Evolutionary conservation across 2,329 filamentous ascomycete genomes (phyloP).

Genomic region (Pseudogymnoascus sp.): DNA sequence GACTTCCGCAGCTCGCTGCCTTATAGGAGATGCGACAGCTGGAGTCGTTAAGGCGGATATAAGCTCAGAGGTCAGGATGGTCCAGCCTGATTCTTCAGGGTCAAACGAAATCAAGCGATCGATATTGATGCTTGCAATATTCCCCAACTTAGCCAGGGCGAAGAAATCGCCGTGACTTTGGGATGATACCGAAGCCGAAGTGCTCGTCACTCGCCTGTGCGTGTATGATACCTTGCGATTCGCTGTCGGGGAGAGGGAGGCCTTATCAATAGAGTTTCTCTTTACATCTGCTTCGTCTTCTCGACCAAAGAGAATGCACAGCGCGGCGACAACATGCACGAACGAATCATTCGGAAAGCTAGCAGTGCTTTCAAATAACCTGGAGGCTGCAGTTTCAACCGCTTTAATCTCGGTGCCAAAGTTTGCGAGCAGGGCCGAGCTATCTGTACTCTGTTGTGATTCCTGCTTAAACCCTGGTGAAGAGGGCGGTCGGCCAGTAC

Average conservation of each 20-base stretch:
- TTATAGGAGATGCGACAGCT: conserved; percentile 41
- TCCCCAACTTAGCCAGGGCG: conserved; percentile 64
- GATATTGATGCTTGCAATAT: conserved; percentile 66
- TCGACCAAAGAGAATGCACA: conserved; percentile 59
- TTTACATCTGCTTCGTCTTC: conserved; percentile 22
- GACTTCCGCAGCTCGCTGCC: conserved; percentile 54
- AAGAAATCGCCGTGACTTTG: conserved; percentile 56
- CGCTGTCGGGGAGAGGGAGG: neutral
- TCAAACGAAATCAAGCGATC: conserved; percentile 61
- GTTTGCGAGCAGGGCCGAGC: conserved; percentile 45
- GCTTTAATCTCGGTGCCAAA: conserved; percentile 76
- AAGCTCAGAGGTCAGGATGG: conserved; percentile 49
- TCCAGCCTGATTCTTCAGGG: conserved; percentile 67
- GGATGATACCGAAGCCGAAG: conserved; percentile 37
- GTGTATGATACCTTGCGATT: conserved; percentile 21
- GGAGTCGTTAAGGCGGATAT: conserved; percentile 41
- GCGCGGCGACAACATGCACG: conserved; percentile 62
- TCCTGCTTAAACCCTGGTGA: conserved; percentile 37
- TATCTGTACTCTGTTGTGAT: conserved; percentile 30
- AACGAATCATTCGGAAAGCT: conserved; percentile 85
- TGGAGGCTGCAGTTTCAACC: conserved; percentile 76
- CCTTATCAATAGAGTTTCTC: conserved; percentile 15
- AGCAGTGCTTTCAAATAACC: conserved; percentile 82
- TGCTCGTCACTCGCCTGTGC: conserved; percentile 34
- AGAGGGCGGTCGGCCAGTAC: conserved; percentile 44